phyloP scores from a whole-genome alignment of 2,329 filamentous ascomycete genomes.

The Aspergillus felis region DNA sequence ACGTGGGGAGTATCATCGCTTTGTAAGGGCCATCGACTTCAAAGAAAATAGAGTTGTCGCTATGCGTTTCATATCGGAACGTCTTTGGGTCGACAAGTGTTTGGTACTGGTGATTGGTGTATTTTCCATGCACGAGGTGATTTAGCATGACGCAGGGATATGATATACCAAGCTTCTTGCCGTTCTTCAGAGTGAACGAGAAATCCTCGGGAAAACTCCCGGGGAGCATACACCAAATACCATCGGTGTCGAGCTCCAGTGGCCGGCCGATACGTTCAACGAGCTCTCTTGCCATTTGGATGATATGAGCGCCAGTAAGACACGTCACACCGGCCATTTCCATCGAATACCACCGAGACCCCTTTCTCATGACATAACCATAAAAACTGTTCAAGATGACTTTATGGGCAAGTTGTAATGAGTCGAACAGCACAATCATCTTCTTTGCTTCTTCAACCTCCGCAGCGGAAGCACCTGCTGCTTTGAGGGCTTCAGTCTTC shows the following conservation, averaged over 20 bases:
- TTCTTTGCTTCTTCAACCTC: constrained; percentile 96
- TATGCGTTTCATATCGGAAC: constrained; percentile 92
- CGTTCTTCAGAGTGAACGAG: constrained; percentile 86
- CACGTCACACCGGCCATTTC: constrained; percentile 99
- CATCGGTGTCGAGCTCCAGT: constrained; percentile 92
- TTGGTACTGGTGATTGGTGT: constrained; percentile 98
- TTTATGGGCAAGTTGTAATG: constrained; percentile 93
- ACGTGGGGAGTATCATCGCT: constrained; percentile 95
- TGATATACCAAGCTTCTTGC: constrained; percentile 93
- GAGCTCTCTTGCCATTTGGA: constrained; percentile 89
- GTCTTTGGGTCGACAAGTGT: constrained; percentile 73
- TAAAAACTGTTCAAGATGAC: constrained; percentile 99
- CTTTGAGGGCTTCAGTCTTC: constrained; percentile 83
- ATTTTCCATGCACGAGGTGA: constrained; percentile 87
- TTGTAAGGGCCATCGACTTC: constrained; percentile 97
- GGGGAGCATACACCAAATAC: constrained; percentile 99
- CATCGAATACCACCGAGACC: constrained; percentile 97
- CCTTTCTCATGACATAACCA: constrained; percentile 98
- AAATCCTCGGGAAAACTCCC: constrained; percentile 97
- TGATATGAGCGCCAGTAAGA: constrained; percentile 91
- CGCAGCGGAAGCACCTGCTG: constrained; percentile 66
- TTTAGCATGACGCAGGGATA: constrained; percentile 99
- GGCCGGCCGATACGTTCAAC: constrained; percentile 92
- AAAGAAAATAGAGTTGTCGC: constrained; percentile 99
- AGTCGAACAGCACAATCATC: constrained; percentile 96